phyloP scores from a whole-genome alignment of 1,139 yeast species.

The Magnusiomyces paraingens region DNA sequence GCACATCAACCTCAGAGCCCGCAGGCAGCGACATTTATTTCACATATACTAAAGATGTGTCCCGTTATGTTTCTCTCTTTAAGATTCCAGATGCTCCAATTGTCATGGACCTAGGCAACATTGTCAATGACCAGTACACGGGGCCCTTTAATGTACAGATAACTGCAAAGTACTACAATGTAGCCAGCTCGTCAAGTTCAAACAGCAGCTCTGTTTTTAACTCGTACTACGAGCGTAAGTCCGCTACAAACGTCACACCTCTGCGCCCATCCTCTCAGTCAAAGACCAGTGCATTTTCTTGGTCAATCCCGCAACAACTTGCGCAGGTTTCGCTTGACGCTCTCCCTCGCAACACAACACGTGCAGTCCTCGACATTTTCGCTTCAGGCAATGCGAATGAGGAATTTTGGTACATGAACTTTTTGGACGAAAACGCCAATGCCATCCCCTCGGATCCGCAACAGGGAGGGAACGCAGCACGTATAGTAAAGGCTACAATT shows the following conservation, averaged over 20 bases:
- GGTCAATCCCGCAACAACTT: constrained; percentile 23
- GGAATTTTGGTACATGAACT: constrained; percentile 77
- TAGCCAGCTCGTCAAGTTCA: constrained; percentile 10
- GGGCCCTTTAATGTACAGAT: constrained; percentile 58
- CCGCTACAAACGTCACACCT: constrained; percentile 15
- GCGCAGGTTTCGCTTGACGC: constrained; percentile 32
- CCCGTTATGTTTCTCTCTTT: constrained; percentile 52
- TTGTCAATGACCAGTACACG: constrained; percentile 48
- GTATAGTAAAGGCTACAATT: constrained; percentile 33
- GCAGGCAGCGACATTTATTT: constrained; percentile 41
- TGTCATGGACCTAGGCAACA: constrained; percentile 52
- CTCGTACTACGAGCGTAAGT: constrained; percentile 10
- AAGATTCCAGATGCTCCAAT: constrained; percentile 40
- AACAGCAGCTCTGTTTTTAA: constrained; percentile 11
- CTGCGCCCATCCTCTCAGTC: constrained; percentile 12
- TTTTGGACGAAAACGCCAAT: constrained; percentile 43
- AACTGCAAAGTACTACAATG: constrained; percentile 46
- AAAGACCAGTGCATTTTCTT: constrained; percentile 7
- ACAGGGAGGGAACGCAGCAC: constrained; percentile 41
- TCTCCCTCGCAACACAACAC: constrained; percentile 52
- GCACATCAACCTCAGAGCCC: constrained; percentile 84
- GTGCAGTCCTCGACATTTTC: constrained; percentile 52
- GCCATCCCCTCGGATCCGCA: constrained; percentile 36
- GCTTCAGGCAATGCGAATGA: constrained; percentile 74
- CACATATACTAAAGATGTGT: constrained; percentile 54